These are phyloP conservation scores for Pugionium dolabratum DNA, from an alignment of 345 rosid species.

Conservation along the genomic window DNA sequence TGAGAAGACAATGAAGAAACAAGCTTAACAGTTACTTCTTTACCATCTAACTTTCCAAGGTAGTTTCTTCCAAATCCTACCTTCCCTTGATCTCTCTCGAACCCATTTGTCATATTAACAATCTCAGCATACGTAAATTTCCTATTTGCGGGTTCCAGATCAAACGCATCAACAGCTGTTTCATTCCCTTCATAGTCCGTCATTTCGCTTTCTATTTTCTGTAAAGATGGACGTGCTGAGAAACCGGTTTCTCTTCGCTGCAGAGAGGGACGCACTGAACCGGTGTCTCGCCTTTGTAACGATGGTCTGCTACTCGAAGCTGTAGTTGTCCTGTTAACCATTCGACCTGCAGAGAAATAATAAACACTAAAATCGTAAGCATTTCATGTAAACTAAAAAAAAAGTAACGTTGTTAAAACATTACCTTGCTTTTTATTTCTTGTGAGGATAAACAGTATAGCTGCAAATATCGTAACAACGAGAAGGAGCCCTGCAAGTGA, in stretches of 20 bases:
- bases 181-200: constrained; percentile 25
- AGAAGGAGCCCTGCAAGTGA: constrained; percentile 38
- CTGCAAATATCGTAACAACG: constrained; percentile 20
- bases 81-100: constrained; percentile 47
- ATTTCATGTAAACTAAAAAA: background rate
- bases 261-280: constrained; percentile 25
- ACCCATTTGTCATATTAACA: constrained; percentile 45
- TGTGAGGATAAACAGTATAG: constrained; percentile 17
- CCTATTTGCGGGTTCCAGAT: constrained; percentile 35
- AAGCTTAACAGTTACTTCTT: constrained; percentile 62
- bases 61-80: constrained; percentile 61
- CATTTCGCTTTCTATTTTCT: constrained; percentile 39
- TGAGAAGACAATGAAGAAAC: constrained; percentile 47
- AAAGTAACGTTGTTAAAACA: background rate
- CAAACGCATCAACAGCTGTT: constrained; percentile 27
- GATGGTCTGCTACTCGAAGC: constrained; percentile 36
- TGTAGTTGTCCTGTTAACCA: constrained; percentile 8
- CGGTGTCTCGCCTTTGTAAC: constrained; percentile 36
- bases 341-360: background rate
- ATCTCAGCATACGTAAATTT: constrained; percentile 45
- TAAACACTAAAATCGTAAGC: background rate
- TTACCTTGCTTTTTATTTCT: constrained; percentile 32
- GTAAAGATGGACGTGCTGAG: constrained; percentile 22
- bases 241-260: constrained; percentile 37
- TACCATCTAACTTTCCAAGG: constrained; percentile 45